These are phyloP conservation scores for Macroventuria anomochaeta DNA, from an alignment of 2,329 filamentous ascomycete species.

Conservation along the genomic window DNA sequence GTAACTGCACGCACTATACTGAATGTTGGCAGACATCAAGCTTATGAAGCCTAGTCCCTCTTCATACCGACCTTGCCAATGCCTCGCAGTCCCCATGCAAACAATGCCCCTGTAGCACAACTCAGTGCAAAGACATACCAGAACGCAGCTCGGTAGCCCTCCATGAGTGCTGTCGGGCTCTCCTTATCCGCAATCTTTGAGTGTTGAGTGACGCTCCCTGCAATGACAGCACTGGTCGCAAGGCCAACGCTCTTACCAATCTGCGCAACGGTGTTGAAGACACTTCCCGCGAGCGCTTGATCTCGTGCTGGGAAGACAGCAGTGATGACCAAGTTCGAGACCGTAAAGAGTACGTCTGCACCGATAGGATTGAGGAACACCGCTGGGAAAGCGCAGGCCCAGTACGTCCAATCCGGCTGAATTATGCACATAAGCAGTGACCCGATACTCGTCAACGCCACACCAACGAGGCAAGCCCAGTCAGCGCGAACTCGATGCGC, in stretches of 20 bases:
- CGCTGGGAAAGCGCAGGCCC: conserved; percentile 54
- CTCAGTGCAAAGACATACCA: conserved; percentile 52
- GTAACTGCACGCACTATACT: too few relatives aligned
- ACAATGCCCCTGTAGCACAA: conserved; percentile 40
- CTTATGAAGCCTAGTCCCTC: conserved; percentile 36
- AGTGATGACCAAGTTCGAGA: conserved; percentile 54
- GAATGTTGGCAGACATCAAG: too few relatives aligned
- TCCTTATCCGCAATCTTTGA: conserved; percentile 36
- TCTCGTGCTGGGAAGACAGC: conserved; percentile 50
- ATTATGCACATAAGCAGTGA: conserved; percentile 57
- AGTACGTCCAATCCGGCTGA: conserved; percentile 56
- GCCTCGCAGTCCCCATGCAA: conserved; percentile 50
- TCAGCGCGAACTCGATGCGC: conserved; percentile 55
- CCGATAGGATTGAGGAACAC: conserved; percentile 53
- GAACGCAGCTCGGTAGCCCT: conserved; percentile 52
- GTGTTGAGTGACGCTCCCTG: conserved; percentile 35
- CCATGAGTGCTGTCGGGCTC: conserved; percentile 46
- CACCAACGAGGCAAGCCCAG: conserved; percentile 49
- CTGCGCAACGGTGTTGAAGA: conserved; percentile 55
- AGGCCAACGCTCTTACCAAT: conserved; percentile 52
- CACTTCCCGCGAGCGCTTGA: conserved; percentile 54
- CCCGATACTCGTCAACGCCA: conserved; percentile 35
- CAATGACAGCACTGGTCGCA: conserved; percentile 50
- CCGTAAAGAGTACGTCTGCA: conserved; percentile 54
- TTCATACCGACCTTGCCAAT: conserved; percentile 55